These are phyloP conservation scores for Athelia sp. DNA, from an alignment of 1,284 basidiomycete genomes.

Conservation along the genomic window DNA sequence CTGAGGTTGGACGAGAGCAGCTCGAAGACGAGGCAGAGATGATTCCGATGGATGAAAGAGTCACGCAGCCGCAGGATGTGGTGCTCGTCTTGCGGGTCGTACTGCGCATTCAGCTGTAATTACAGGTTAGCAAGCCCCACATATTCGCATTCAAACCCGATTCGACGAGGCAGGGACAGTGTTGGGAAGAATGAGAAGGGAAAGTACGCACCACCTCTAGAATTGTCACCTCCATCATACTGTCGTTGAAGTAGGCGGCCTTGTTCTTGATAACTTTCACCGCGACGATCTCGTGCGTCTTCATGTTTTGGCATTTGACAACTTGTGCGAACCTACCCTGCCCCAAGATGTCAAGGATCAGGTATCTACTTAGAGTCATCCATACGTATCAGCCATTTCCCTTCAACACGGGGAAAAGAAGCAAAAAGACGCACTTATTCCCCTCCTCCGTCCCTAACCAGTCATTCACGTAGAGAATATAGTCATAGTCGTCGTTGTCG, in stretches of 20 bases:
- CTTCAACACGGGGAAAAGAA: too few relatives aligned
- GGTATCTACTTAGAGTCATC: conserved; percentile 58
- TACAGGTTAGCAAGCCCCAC: conserved; percentile 44
- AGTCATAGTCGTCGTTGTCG: conserved; percentile 97
- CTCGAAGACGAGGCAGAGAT: conserved; percentile 97
- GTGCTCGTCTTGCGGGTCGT: conserved; percentile 92
- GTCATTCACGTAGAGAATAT: conserved; percentile 96
- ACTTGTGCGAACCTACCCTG: conserved; percentile 99
- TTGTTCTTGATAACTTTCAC: conserved; percentile 99
- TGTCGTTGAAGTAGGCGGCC: conserved; percentile 98
- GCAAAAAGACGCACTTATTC: conserved; percentile 66
- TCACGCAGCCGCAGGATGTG: conserved; percentile 95
- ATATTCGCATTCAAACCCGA: too few relatives aligned
- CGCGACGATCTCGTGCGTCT: conserved; percentile 96
- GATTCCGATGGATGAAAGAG: conserved; percentile 95
- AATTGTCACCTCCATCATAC: conserved; percentile 99
- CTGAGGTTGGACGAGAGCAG: conserved; percentile 96
- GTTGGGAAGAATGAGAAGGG: background rate
- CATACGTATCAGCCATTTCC: background rate
- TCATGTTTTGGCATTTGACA: conserved; percentile 99
- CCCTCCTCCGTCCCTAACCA: conserved; percentile 88
- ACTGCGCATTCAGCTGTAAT: conserved; percentile 81
- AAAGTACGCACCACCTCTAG: conserved; percentile 75
- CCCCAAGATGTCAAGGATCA: conserved; percentile 96
- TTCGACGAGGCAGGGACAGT: conserved; percentile 3